A percentile compares a stretch with the other conserved stretches of the same genome.
phyloP scores from a whole-genome alignment of 371 early-diverging fungal species.

The Apophysomyces elegans region DNA sequence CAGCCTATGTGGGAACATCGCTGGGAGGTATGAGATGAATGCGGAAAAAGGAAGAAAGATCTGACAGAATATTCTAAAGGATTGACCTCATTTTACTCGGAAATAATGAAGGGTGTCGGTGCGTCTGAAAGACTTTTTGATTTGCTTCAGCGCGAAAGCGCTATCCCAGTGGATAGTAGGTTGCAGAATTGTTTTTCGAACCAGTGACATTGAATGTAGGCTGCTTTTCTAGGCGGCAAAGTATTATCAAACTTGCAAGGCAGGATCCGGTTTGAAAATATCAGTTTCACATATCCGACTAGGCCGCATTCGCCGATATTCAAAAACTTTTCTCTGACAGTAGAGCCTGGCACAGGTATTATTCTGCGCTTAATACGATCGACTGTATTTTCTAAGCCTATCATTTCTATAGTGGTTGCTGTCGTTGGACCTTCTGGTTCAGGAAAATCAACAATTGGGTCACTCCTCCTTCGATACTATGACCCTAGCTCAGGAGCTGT shows the following conservation, averaged over 20 bases:
- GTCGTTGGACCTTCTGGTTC: slow-evolving; percentile 73
- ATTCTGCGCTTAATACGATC: too few species aligned
- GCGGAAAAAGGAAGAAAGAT: background rate
- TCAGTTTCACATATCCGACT: slow-evolving; percentile 75
- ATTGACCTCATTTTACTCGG: slow-evolving; percentile 79
- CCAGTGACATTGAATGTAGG: background rate
- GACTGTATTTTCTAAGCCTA: background rate
- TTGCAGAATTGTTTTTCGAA: background rate
- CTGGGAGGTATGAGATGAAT: slow-evolving; percentile 51
- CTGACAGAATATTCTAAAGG: slow-evolving; percentile 24
- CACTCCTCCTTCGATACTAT: slow-evolving; percentile 75
- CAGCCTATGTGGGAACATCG: slow-evolving; percentile 78
- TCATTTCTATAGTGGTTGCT: slow-evolving; percentile 38
- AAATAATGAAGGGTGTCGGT: slow-evolving; percentile 85
- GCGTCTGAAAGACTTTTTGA: slow-evolving; percentile 77
- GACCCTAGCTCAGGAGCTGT: slow-evolving; percentile 59
- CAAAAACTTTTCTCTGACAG: slow-evolving; percentile 61
- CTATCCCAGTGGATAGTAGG: slow-evolving; percentile 46
- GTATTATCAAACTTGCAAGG: slow-evolving; percentile 51
- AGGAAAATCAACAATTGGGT: slow-evolving; percentile 76
- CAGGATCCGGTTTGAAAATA: slow-evolving; percentile 65
- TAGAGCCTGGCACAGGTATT: slow-evolving; percentile 66
- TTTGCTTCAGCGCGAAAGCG: slow-evolving; percentile 62
- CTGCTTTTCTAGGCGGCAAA: slow-evolving; percentile 33
- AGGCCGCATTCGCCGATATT: slow-evolving; percentile 69